Evolutionary conservation across 345 rosid genomes (phyloP).

Genomic region (Euclidium syriacum): DNA sequence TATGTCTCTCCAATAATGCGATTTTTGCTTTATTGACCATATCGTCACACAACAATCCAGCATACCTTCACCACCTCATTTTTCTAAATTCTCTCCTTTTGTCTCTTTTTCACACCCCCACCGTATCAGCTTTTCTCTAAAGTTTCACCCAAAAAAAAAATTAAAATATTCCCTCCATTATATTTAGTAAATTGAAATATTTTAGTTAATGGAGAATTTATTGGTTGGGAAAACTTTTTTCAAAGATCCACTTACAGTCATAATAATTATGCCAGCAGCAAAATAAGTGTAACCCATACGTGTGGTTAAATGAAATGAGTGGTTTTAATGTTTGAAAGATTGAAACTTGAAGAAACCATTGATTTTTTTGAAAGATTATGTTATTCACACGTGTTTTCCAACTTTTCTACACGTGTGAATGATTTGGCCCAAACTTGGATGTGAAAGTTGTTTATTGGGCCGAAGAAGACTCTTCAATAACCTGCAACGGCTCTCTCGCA

Average conservation of each 20-base stretch:
- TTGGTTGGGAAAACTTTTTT: constrained; percentile 15
- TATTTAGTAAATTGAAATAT: not conserved
- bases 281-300: constrained; percentile 23
- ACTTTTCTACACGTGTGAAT: constrained; percentile 12
- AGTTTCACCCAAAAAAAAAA: constrained; percentile 16
- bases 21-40: constrained; percentile 47
- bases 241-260: constrained; percentile 16
- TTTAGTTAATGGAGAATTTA: not conserved
- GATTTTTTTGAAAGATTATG: not conserved
- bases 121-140: constrained; percentile 32
- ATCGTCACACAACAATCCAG: constrained; percentile 28
- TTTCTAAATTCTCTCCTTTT: constrained; percentile 26
- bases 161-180: constrained; percentile 25
- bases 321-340: constrained; percentile 11
- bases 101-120: constrained; percentile 36
- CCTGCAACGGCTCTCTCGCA: too few species aligned
- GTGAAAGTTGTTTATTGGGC: constrained; percentile 1
- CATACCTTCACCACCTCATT: constrained; percentile 20
- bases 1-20: constrained; percentile 35
- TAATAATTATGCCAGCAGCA: constrained; percentile 6
- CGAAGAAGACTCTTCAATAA: too few species aligned
- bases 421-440: not conserved
- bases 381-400: not conserved
- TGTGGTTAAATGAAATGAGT: constrained; percentile 13
- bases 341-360: too few species aligned